A percentile compares a stretch with the other conserved stretches of the same genome.
phyloP scores from a whole-genome alignment of 202 grass and related monocot species.

The Carex arenaria region DNA sequence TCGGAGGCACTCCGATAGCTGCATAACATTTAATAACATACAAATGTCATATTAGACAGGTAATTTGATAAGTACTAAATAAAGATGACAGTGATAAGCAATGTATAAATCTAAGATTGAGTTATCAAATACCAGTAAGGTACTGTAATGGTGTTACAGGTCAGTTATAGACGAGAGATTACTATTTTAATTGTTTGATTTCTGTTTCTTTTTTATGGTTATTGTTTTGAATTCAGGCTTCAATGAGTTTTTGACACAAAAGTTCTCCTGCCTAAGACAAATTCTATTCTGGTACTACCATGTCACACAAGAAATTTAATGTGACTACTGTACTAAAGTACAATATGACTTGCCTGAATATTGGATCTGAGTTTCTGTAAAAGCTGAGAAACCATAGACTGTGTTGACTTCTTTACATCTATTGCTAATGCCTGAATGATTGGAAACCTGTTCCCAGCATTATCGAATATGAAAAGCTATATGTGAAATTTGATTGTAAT shows the following conservation, averaged over 20 bases:
- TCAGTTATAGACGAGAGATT: background rate
- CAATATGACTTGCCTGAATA: constrained; percentile 59
- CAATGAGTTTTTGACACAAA: background rate
- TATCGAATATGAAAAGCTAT: constrained; percentile 19
- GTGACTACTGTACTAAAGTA: background rate
- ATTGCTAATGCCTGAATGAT: constrained; percentile 84
- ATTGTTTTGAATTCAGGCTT: background rate
- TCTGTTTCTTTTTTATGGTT: background rate
- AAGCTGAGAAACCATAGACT: constrained; percentile 94
- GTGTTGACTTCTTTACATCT: constrained; percentile 90
- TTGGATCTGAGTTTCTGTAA: constrained; percentile 97
- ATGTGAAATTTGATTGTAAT: constrained; percentile 4
- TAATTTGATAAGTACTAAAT: background rate
- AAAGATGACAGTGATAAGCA: background rate
- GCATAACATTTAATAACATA: constrained; percentile 31
- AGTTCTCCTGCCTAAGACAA: background rate
- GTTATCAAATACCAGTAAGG: background rate
- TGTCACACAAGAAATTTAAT: background rate
- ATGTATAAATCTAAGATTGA: background rate
- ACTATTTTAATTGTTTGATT: background rate
- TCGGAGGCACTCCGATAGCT: constrained; percentile 91
- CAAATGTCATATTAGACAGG: background rate
- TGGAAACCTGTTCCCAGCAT: constrained; percentile 65
- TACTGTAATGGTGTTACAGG: background rate
- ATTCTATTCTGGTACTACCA: background rate